These are phyloP conservation scores for Auxenochlorella protothecoides DNA, from an alignment of 139 green algal species.

Conservation along the genomic window DNA sequence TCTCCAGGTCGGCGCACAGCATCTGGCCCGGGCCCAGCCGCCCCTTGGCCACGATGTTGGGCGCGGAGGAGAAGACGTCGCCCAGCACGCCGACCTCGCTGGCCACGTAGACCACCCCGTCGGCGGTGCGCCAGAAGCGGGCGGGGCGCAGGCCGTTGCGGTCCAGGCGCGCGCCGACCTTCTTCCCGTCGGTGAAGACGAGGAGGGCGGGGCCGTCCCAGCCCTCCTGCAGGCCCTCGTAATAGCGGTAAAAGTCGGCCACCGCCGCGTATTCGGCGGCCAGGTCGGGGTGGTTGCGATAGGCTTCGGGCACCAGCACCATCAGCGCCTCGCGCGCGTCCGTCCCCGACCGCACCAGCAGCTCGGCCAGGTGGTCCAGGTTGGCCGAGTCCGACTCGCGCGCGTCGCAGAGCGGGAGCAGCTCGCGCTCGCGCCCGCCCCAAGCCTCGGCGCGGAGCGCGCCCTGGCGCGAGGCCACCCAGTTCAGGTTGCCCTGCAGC, in stretches of 20 bases:
- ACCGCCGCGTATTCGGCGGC: conserved; percentile 82
- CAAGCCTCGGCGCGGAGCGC: conserved; percentile 78
- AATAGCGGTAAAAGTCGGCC: conserved; percentile 91
- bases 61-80: conserved; percentile 76
- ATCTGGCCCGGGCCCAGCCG: conserved; percentile 95
- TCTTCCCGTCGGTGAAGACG: conserved; percentile 90
- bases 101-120: conserved; percentile 95
- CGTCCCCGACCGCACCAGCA: conserved; percentile 73
- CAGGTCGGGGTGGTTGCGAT: conserved; percentile 80
- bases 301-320: conserved; percentile 93
- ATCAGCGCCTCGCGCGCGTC: conserved; percentile 82
- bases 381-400: conserved; percentile 86
- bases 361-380: conserved; percentile 91
- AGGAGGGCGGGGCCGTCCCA: conserved; percentile 98
- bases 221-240: conserved; percentile 94
- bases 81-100: conserved; percentile 91
- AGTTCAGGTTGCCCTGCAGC: conserved; percentile 99
- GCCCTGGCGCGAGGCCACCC: conserved; percentile 85
- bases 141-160: conserved; percentile 95
- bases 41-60: conserved; percentile 81
- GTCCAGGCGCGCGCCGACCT: conserved; percentile 86
- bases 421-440: conserved; percentile 78
- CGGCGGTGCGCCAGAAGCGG: conserved; percentile 88
- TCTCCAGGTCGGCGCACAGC: conserved; percentile 79
- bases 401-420: conserved; percentile 78